Percentiles rank a stretch among this genome's conserved stretches.
These are phyloP conservation scores for Ulota crispa DNA, from an alignment of 225 moss, liverwort and hornwort species.

Conservation along the genomic window DNA sequence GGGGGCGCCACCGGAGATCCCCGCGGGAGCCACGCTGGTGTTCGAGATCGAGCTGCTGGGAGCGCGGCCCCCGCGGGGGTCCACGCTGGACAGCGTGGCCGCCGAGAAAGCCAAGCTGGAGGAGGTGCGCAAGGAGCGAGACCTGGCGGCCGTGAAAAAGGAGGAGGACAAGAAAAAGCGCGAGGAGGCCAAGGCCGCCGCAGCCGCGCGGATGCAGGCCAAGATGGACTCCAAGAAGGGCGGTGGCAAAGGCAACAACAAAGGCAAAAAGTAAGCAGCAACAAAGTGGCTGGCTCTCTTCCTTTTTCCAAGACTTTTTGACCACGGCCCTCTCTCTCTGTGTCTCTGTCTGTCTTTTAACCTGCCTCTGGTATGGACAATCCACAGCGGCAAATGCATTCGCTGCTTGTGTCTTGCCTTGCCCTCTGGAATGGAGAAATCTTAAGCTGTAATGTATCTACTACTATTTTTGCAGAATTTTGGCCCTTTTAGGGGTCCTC, in stretches of 20 bases:
- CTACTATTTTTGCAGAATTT: conserved; percentile 8
- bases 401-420: background rate
- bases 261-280: conserved; percentile 52
- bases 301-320: background rate
- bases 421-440: background rate
- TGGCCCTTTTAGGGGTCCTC: conserved; percentile 6
- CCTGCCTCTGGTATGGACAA: conserved; percentile 1
- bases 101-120: conserved; percentile 93
- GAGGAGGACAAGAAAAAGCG: conserved; percentile 95
- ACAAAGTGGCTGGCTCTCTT: background rate
- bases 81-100: conserved; percentile 71
- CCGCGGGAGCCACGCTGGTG: conserved; percentile 60
- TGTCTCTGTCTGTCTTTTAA: too few species aligned
- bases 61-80: conserved; percentile 79
- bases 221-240: conserved; percentile 87
- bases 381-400: conserved; percentile 3
- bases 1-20: conserved; percentile 80
- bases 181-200: conserved; percentile 86
- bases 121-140: conserved; percentile 81
- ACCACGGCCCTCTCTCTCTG: too few species aligned
- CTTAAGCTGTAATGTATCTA: conserved; percentile 4
- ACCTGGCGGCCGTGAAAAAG: conserved; percentile 85
- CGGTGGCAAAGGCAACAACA: conserved; percentile 70
- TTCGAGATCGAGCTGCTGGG: conserved; percentile 87
- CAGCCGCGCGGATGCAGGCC: conserved; percentile 75